These are phyloP conservation scores for Rhinocladiella similis DNA, from an alignment of 2,329 filamentous ascomycete species.

Conservation along the genomic window DNA sequence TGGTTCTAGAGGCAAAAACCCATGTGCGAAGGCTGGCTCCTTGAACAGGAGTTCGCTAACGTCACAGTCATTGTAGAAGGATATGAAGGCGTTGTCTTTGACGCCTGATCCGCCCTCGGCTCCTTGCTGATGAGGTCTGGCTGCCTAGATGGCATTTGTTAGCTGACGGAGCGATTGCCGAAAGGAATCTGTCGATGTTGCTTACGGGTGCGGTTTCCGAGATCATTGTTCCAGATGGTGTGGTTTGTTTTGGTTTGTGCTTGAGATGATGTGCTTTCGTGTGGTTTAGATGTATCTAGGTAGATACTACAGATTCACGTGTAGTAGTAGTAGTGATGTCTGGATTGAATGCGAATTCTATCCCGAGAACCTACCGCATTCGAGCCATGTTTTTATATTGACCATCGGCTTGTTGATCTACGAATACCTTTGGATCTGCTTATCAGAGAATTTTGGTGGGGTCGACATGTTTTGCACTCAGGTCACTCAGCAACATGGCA, in stretches of 20 bases:
- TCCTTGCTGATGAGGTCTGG: background rate
- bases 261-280: background rate
- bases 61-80: constrained; percentile 23
- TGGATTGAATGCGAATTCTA: background rate
- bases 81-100: constrained; percentile 18
- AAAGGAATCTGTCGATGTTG: background rate
- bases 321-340: background rate
- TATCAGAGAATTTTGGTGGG: no score
- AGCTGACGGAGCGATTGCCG: background rate
- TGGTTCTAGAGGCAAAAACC: constrained; percentile 17
- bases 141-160: background rate
- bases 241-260: background rate
- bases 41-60: constrained; percentile 22
- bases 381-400: background rate
- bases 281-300: no score
- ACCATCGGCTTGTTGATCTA: background rate
- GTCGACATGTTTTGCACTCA: no score
- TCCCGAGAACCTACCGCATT: background rate
- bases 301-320: background rate
- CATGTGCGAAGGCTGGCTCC: constrained; percentile 11
- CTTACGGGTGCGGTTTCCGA: constrained; percentile 18
- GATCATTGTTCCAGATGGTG: constrained; percentile 12
- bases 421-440: background rate
- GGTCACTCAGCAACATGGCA: no score
- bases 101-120: background rate